These are phyloP conservation scores for Plasmodium blacklocki DNA, from an alignment of 169 alveolate genomes.

Conservation along the genomic window DNA sequence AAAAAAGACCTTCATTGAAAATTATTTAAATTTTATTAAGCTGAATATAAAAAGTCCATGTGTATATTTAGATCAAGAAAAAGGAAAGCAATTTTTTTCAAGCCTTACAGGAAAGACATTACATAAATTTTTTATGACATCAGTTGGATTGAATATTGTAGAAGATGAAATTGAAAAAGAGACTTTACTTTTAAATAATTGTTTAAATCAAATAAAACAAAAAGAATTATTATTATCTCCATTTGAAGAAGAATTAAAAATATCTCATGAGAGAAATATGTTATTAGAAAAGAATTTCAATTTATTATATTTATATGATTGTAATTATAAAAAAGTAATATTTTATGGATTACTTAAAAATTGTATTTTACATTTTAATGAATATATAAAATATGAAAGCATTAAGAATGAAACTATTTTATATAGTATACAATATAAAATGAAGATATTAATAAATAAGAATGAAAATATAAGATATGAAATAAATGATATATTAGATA, in stretches of 20 bases:
- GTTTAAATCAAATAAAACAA: conserved; percentile 78
- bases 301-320: conserved; percentile 79
- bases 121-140: conserved; percentile 81
- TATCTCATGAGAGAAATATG: conserved; percentile 72
- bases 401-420: conserved; percentile 79
- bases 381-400: conserved; percentile 71
- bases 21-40: conserved; percentile 4
- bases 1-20: conserved; percentile 75
- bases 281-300: conserved; percentile 77
- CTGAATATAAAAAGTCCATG: conserved; percentile 83
- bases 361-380: conserved; percentile 74
- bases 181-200: conserved; percentile 78
- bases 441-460: conserved; percentile 20
- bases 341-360: conserved; percentile 76
- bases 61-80: conserved; percentile 87
- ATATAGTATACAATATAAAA: conserved; percentile 64
- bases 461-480: conserved; percentile 53
- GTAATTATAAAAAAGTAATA: conserved; percentile 77
- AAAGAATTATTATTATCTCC: conserved; percentile 80
- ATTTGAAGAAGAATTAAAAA: conserved; percentile 77
- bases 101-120: conserved; percentile 79
- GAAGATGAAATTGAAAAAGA: conserved; percentile 72
- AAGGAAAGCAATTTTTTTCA: conserved; percentile 83
- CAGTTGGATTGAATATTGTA: conserved; percentile 84
- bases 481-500: conserved; percentile 38